Base-by-base conservation (phyloP, 2,329 filamentous ascomycete genomes). In the Fusarium gaditjirri region DNA sequence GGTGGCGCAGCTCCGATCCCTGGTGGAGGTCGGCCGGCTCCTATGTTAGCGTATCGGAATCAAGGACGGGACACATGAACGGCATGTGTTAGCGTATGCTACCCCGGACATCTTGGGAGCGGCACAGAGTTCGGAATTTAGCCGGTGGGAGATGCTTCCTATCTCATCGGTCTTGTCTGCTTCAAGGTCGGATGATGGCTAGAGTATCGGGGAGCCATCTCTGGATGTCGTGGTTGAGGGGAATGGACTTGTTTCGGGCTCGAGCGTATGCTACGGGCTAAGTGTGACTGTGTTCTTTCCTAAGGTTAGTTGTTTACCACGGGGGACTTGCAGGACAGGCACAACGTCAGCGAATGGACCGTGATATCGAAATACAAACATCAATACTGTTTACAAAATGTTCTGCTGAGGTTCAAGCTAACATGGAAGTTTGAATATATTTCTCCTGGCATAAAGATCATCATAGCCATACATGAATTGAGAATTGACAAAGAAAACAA, bases 41-140 rank as follows among this genome's bases (percentile, higher is more conserved):
- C 38, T n/a, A 21, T 12, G 38, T 42, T 55, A 44, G 52, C 27
- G 52, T 23, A 55, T 43, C 52, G 52, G 52, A 55, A 44, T 21
- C 5, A 1, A 21, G n/a, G n/a, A 33, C 6, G 52, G 52, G n/a
- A n/a, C n/a, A n/a, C n/a, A 44, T 6, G 41, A 8, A 55, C 16
- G 27, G 12, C 12, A 33, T 23, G 27, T 4, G 14, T 44, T 33
- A 19, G 27, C 27, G 27, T 25, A 21, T 2, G n/a, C 16, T 44
- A 25, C 27, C 52, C 25, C 27, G 11, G 39, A 55, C 9, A 55
- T n/a, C 52, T 16, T 8, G 17, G 19, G n/a, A 43, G n/a, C 17
- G 38, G 38, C 52, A 21, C 23, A 21, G 33, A 27, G 16, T 55
- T 44, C 52, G 52, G 38, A 55, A 44, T 21, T 1, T 7, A 55